Percentiles rank a stretch among this genome's conserved stretches.
Evolutionary conservation across 2,329 filamentous ascomycete species (phyloP).

Genomic region (Monosporascus sp.): DNA sequence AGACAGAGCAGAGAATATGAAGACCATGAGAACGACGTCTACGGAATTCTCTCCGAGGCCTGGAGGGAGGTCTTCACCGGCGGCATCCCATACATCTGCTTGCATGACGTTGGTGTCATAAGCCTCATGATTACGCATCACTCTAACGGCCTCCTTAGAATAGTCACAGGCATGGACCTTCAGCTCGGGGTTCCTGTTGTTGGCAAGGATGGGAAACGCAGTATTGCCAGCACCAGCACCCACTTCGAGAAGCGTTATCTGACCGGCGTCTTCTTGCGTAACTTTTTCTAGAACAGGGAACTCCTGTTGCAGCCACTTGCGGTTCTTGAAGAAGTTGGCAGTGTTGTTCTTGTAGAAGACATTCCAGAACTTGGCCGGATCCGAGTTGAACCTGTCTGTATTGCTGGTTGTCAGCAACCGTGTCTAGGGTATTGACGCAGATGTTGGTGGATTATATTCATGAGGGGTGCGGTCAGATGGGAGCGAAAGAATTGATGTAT

Average conservation of each 20-base stretch:
- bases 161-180: conserved; percentile 95
- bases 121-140: conserved; percentile 75
- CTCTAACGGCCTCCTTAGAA: conserved; percentile 87
- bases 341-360: conserved; percentile 97
- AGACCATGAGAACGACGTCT: conserved; percentile 90
- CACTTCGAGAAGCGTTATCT: conserved; percentile 74
- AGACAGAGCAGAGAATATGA: conserved; percentile 90
- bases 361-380: conserved; percentile 97
- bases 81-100: conserved; percentile 93
- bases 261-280: conserved; percentile 64
- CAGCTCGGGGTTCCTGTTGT: conserved; percentile 76
- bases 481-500: conserved; percentile 64
- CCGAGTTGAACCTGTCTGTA: conserved; percentile 73
- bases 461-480: conserved; percentile 54
- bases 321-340: conserved; percentile 96
- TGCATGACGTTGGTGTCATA: conserved; percentile 70
- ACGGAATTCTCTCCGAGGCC: conserved; percentile 73
- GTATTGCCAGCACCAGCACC: conserved; percentile 96
- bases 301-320: conserved; percentile 95
- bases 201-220: conserved; percentile 81
- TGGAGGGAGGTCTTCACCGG: conserved; percentile 67
- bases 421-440: conserved; percentile 5
- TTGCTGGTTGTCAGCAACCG: conserved; percentile 33
- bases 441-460: conserved; percentile 4
- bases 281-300: conserved; percentile 83